These are phyloP conservation scores for Stachybotrys echinatus DNA, from an alignment of 2,329 filamentous ascomycete genomes.

Conservation along the genomic window DNA sequence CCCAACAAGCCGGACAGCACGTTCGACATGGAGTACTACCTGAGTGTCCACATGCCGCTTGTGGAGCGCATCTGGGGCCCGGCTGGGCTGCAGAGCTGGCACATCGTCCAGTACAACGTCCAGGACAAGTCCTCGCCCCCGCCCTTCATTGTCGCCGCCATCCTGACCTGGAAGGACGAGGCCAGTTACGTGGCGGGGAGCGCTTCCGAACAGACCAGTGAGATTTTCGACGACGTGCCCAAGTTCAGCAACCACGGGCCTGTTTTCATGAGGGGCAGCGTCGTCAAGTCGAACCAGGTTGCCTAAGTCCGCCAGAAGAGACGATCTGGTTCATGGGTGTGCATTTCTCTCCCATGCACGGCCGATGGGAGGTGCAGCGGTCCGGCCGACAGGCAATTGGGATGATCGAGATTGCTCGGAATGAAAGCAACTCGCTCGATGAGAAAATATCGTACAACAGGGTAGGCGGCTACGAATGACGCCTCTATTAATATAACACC, in stretches of 20 bases:
- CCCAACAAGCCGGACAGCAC: constrained; percentile 24
- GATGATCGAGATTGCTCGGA: too few relatives aligned
- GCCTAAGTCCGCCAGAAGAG: too few relatives aligned
- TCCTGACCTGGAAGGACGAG: constrained; percentile 22
- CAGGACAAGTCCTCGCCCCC: not conserved
- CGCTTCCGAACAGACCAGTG: not conserved
- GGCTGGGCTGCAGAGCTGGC: constrained; percentile 32
- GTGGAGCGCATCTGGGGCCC: constrained; percentile 30
- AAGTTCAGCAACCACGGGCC: constrained; percentile 23
- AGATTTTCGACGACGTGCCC: constrained; percentile 23
- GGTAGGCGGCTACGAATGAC: too few relatives aligned
- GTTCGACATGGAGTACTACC: constrained; percentile 46
- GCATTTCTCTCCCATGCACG: too few relatives aligned
- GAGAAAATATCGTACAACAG: too few relatives aligned
- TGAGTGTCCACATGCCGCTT: constrained; percentile 39
- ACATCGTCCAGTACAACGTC: constrained; percentile 20
- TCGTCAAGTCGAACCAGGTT: not conserved
- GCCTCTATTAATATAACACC: too few relatives aligned
- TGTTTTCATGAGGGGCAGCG: not conserved
- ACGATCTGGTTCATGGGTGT: too few relatives aligned
- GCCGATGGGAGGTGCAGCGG: too few relatives aligned
- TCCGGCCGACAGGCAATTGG: too few relatives aligned
- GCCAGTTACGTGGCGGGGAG: constrained; percentile 14
- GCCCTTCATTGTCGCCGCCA: constrained; percentile 18
- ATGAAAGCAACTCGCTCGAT: too few relatives aligned